Percentiles rank a stretch among this genome's conserved stretches.
Conservation (phyloP, 2,329 filamentous ascomycete genomes). For the Lasiodiplodia hormozganensis region DNA sequence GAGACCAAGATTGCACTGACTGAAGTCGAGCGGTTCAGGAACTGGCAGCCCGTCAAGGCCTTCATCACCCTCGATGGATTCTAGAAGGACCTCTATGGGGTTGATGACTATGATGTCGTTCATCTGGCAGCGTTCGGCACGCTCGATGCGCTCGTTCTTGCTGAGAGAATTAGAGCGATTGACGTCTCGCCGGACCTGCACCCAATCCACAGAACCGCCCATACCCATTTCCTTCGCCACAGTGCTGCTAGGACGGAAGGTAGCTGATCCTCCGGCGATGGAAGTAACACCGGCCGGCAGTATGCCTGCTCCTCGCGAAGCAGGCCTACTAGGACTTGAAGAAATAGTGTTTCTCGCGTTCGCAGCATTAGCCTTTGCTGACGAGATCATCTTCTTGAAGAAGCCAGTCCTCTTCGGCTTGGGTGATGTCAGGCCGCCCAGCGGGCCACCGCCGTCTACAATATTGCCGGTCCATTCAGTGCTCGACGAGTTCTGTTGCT, state of each 20-base stretch:
- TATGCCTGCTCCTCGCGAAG: conserved; percentile 44
- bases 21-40: conserved; percentile 81
- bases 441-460: conserved; percentile 70
- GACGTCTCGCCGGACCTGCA: conserved; percentile 94
- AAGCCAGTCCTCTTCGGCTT: conserved; percentile 82
- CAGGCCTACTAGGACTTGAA: conserved; percentile 54
- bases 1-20: conserved; percentile 77
- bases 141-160: conserved; percentile 82
- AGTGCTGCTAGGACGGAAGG: conserved; percentile 33
- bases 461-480: conserved; percentile 64
- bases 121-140: conserved; percentile 91
- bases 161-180: conserved; percentile 95
- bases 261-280: conserved; percentile 59
- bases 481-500: conserved; percentile 58
- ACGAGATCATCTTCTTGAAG: conserved; percentile 94
- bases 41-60: conserved; percentile 84
- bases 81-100: conserved; percentile 86
- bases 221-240: conserved; percentile 72
- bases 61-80: conserved; percentile 88
- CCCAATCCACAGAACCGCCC: conserved; percentile 76
- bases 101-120: conserved; percentile 88
- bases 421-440: conserved; percentile 81
- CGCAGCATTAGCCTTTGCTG: conserved; percentile 91
- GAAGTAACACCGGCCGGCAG: conserved; percentile 58
- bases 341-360: conserved; percentile 85